Evolutionary conservation across 2,329 filamentous ascomycete species (phyloP).

Genomic region (Acrocalymma vagum): DNA sequence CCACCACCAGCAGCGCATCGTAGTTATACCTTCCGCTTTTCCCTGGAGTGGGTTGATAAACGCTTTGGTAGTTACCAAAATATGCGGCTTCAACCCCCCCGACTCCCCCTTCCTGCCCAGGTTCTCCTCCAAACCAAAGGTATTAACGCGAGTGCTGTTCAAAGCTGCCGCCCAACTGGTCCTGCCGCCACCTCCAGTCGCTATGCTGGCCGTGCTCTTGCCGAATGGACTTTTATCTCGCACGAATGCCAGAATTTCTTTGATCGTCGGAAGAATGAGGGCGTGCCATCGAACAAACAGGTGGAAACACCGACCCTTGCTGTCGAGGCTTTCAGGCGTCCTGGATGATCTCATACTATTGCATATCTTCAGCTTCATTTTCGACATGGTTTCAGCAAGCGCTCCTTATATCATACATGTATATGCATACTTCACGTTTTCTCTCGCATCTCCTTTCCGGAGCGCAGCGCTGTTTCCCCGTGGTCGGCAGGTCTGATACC

Average conservation of each 20-base stretch:
- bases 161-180: conserved; percentile 45
- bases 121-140: conserved; percentile 61
- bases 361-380: too few relatives aligned
- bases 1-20: conserved; percentile 60
- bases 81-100: conserved; percentile 70
- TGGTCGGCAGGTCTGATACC: conserved; percentile 32
- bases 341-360: conserved; percentile 37
- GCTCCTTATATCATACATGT: too few relatives aligned
- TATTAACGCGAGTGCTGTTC: conserved; percentile 36
- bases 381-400: too few relatives aligned
- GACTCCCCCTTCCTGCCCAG: conserved; percentile 76
- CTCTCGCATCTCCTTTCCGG: too few relatives aligned
- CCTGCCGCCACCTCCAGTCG: conserved; percentile 54
- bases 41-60: conserved; percentile 71
- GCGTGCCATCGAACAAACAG: conserved; percentile 69
- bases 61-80: conserved; percentile 66
- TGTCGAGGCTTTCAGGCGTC: conserved; percentile 68
- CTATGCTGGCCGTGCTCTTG: conserved; percentile 76
- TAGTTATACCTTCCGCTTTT: conserved; percentile 77
- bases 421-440: too few relatives aligned
- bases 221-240: conserved; percentile 80
- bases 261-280: conserved; percentile 77
- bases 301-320: conserved; percentile 75
- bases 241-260: conserved; percentile 84
- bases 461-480: conserved; percentile 6